Base-by-base conservation (phyloP, 2,329 filamentous ascomycete genomes). In the Triangularia verruculosa region DNA sequence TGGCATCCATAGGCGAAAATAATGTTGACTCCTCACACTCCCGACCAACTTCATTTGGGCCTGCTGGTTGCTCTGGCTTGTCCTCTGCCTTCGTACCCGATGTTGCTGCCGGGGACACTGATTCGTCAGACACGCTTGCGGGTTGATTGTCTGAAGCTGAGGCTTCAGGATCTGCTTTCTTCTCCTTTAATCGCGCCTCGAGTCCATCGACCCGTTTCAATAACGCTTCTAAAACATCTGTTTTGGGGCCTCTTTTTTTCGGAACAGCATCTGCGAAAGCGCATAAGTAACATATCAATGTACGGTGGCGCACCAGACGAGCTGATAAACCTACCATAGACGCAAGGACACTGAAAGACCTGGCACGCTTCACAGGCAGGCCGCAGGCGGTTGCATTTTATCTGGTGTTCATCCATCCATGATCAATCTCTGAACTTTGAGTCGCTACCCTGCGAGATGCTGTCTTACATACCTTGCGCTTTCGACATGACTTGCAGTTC, bases 401-500 rank as follows among this genome's bases (percentile, higher is more conserved):
- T 96, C 92, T 96, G 72, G 52, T 53, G 27, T 24, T 11, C 34
- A 43, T 43, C 39, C 15, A 55, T 17, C 27, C 20, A 39, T 55
- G 4, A 43, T 27, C n/a, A 54, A 39, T 53, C 15, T 57, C 22
- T 43, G 8, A n/a, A 17, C 25, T 30, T 5, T 22, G n/a, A 17
- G 28, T 24, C 11, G 15, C 28, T 11, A 3, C 17, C 28, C 7
- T 12, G 51, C 5, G 25, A 11, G 22, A 12, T 47, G 39, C 3
- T 24, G 24, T 4, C 9, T 24, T 17, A 65, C 79, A 56, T 77
- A 94, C 92, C 89, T 96, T 96, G 79, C 92, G 85, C 78, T 96
- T 96, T 70, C 92, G 86, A 80, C 92, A 96, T 62, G 91, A 95
- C 77, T 96, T 96, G 86, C 92, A 96, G 76, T 96, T 96, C 92